Conservation (phyloP, 768 basidiomycete genomes). For the Mycena vitilis region DNA sequence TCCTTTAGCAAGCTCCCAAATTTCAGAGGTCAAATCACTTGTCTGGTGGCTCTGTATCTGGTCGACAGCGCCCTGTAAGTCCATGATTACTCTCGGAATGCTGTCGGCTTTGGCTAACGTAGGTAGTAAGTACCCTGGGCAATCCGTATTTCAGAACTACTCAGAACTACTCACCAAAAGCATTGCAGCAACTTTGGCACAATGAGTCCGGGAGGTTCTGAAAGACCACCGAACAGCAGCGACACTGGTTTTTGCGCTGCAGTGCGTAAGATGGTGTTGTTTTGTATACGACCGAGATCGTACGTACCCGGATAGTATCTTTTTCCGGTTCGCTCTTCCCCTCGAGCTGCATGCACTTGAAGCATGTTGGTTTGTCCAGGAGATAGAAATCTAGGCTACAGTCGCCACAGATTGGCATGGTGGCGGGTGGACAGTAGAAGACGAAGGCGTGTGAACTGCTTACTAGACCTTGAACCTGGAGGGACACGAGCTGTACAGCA, state of each 20-base stretch:
- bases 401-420: conserved; percentile 15
- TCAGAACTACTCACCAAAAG: conserved; percentile 1
- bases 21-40: conserved; percentile 29
- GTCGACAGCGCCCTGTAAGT: conserved; percentile 3
- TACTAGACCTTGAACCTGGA: conserved; percentile 32
- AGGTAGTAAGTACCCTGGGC: no score
- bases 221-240: background rate
- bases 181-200: conserved; percentile 8
- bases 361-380: background rate
- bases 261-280: background rate
- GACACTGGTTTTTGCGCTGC: conserved; percentile 3
- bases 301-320: conserved; percentile 1
- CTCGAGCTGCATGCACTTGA: conserved; percentile 12
- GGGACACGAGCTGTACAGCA: background rate
- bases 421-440: background rate
- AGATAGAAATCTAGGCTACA: conserved; percentile 15
- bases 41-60: conserved; percentile 16
- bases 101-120: conserved; percentile 15
- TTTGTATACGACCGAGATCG: background rate
- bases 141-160: no score
- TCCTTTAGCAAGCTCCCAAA: conserved; percentile 19
- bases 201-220: conserved; percentile 5
- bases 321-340: conserved; percentile 19
- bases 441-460: conserved; percentile 17
- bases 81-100: conserved; percentile 6